Conservation (phyloP, 345 rosid species). For the Cardiospermum halicacabum region DNA sequence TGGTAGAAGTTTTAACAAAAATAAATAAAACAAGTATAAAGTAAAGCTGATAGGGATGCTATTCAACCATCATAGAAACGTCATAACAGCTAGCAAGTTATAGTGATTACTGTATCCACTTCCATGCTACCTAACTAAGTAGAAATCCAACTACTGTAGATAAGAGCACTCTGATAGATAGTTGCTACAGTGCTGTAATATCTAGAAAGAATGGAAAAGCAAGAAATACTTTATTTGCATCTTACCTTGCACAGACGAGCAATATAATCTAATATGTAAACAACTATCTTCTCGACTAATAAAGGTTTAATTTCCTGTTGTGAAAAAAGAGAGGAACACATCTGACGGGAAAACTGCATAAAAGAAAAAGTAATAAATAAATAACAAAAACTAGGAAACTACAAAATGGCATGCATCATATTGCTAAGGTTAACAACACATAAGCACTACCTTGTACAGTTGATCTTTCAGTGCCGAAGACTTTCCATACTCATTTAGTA, state of each 20-base stretch:
- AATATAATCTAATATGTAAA: conserved; percentile 33
- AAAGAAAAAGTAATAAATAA: conserved; percentile 8
- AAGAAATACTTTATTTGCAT: background rate
- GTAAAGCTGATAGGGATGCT: background rate
- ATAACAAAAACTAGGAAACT: no score
- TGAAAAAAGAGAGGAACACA: conserved; percentile 53
- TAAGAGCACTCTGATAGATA: background rate
- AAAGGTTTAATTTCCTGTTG: conserved; percentile 32
- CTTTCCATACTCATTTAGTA: conserved; percentile 45
- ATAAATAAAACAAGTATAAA: background rate
- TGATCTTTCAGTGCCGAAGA: conserved; percentile 63
- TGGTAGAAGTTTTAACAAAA: background rate
- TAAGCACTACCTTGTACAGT: conserved; percentile 51
- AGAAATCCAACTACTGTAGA: background rate
- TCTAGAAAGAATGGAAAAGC: background rate
- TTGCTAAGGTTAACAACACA: background rate
- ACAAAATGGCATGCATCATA: background rate
- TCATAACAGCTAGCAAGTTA: background rate
- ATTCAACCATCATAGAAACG: background rate
- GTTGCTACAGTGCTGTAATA: background rate
- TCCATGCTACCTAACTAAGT: background rate
- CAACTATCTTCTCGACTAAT: conserved; percentile 31
- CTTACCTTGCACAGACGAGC: conserved; percentile 58
- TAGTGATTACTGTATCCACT: background rate
- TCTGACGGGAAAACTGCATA: conserved; percentile 62